Evolutionary conservation across 371 early-diverging fungal genomes (phyloP).

Genomic region (Mucor circinelloides): DNA sequence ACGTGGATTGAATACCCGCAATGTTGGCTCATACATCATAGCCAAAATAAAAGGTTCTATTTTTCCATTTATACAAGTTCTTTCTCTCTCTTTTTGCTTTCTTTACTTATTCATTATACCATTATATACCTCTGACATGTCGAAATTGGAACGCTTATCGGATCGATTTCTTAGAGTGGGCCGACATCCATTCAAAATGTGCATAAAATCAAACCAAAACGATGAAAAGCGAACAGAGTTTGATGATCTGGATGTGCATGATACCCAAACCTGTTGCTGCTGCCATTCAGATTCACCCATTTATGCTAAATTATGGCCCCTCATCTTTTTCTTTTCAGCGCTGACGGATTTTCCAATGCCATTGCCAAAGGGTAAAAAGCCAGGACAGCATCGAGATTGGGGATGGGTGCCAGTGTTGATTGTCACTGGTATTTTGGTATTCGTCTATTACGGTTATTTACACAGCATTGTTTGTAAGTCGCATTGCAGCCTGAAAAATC

Average conservation of each 20-base stretch:
- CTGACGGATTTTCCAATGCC: conserved; percentile 39
- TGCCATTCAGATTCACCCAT: conserved; percentile 29
- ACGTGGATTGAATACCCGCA: conserved; percentile 13
- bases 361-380: conserved; percentile 36
- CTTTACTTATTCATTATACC: neutral
- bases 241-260: conserved; percentile 13
- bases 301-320: conserved; percentile 31
- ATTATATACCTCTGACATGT: neutral
- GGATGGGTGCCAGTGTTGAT: conserved; percentile 35
- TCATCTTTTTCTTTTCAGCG: conserved; percentile 38
- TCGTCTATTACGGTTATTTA: conserved; percentile 31
- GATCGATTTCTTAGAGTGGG: conserved; percentile 17
- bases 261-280: conserved; percentile 22
- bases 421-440: conserved; percentile 21
- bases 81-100: neutral
- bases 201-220: conserved; percentile 12
- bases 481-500: neutral
- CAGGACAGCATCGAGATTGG: conserved; percentile 42
- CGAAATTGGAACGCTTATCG: conserved; percentile 13
- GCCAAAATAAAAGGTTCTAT: neutral
- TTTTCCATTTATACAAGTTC: neutral
- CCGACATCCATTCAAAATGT: conserved; percentile 22
- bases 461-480: conserved; percentile 28
- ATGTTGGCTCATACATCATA: neutral
- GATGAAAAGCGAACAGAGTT: conserved; percentile 3